Base-by-base conservation (phyloP, 2,329 filamentous ascomycete genomes). In the Apiospora pterosperma region DNA sequence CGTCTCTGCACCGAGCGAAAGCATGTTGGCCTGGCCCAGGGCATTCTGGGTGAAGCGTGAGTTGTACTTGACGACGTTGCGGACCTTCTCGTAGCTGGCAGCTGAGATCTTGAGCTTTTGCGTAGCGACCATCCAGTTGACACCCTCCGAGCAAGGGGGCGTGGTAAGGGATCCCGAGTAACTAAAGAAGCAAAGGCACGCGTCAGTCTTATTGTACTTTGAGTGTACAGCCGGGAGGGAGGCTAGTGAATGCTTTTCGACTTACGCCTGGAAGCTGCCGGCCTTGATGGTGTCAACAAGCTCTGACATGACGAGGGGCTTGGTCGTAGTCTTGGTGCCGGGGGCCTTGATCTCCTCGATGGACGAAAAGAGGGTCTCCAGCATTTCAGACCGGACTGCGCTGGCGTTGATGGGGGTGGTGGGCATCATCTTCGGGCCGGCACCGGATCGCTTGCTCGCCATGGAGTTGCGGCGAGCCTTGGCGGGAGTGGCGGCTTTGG, bases 91-190 rank as follows among this genome's bases (percentile, higher is more conserved):
- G 67, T 80, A 82, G 16, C 79, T 79, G 12, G 71, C 59, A 10
- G 75, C 69, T 5, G 77, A 76, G 44, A 84, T 68, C 48, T 70
- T 65, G 36, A 82, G 76, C 61, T 76, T 77, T 63, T 79, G 72
- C 4, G 80, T 79, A n/a, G 79, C 76, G 8, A 84, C 81, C 62
- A 81, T 77, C 82, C 82, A 84, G 65, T 72, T 72, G 36, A 84
- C 81, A 25, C 76, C 78, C 70, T 84, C 82, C 16, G 74, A 74
- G 75, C 82, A 84, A 3, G 82, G 82, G 23, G 82, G 82, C 10
- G 81, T 84, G 14, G 82, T 84, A 39, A 84, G 75, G 4, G 81
- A 83, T 31, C 82, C 82, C 2, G 76, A 71, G 72, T 84, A 82
- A 28, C 75, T 79, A 60, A 23, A 63, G 19, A n/a, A 23, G 16